phyloP scores from a whole-genome alignment of 2,329 filamentous ascomycete genomes.

The Neonectria faginata region DNA sequence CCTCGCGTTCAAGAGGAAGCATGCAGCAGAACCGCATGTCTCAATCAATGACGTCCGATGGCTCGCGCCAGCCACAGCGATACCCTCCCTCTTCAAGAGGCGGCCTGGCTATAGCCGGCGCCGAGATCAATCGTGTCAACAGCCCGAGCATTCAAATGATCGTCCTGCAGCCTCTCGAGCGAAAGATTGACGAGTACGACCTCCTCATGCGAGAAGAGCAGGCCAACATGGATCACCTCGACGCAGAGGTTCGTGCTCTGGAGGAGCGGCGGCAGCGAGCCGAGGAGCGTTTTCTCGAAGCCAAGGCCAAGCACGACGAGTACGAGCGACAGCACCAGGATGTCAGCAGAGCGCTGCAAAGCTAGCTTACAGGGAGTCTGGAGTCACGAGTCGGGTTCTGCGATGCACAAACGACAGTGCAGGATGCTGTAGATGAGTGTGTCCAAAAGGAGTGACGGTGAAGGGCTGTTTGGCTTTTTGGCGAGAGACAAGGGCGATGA shows the following conservation, averaged over 20 bases:
- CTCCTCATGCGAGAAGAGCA: constrained; percentile 56
- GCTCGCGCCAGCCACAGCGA: constrained; percentile 25
- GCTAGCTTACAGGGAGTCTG: constrained; percentile 9
- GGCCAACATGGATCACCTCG: constrained; percentile 55
- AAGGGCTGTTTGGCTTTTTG: neutral
- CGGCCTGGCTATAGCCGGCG: constrained; percentile 32
- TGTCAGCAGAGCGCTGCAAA: constrained; percentile 19
- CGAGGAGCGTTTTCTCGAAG: constrained; percentile 26
- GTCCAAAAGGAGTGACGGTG: no score
- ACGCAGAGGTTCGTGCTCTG: constrained; percentile 55
- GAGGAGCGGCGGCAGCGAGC: constrained; percentile 23
- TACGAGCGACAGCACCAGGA: constrained; percentile 26
- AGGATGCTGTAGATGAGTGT: no score
- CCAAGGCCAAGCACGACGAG: constrained; percentile 28
- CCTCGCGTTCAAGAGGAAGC: neutral
- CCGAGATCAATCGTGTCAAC: constrained; percentile 55
- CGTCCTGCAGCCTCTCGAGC: constrained; percentile 59
- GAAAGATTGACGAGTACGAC: constrained; percentile 59
- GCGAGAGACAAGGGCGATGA: neutral
- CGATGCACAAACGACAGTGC: neutral
- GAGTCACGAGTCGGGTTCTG: neutral
- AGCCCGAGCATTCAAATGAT: constrained; percentile 58
- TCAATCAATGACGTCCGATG: neutral
- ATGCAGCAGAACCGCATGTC: constrained; percentile 18
- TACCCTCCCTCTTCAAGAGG: constrained; percentile 33